Base-by-base conservation (phyloP, 352 stramenopile genomes). In the Pythium sp. region DNA sequence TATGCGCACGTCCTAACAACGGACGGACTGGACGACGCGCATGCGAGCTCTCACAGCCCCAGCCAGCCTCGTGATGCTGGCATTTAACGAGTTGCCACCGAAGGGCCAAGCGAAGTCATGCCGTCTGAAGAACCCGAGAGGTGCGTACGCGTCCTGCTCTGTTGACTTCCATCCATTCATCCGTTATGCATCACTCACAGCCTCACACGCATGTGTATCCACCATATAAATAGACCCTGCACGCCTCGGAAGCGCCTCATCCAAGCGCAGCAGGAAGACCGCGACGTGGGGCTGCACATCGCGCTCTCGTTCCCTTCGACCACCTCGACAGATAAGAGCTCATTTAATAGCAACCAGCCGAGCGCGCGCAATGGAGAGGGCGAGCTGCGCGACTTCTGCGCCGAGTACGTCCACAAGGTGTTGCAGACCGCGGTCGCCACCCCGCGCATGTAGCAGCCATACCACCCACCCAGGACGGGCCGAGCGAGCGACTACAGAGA, bases 231-330 rank as follows among this genome's bases (percentile, higher is more conserved):
- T 59, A 92, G 82, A 57, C 80, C 82, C 1, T 92, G 82, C 70
- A 92, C 79, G 15, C 82, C 82, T 14, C 75, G 79, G 28, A 90
- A 91, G 76, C 84, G 79, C 7, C 71, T 92, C 22, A 77, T 87
- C 64, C 69, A 80, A 24, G 84, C 82, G 24, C 74, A 80, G 53
- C 71, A 80, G 65, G 74, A 82, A 62, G 80, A 91, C 60, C 77
- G 77, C 54, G 80, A 91, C 58, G 82, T 68, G 22, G 67, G 41
- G 2, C 47, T 74, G 26, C 56, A 70, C 46, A 60, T 63, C 32
- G 20, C 36, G 26, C 36, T 54, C 43, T 43, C 55, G 18, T 49
- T 67, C 26, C 62, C 64, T 30, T 60, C 55, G 9, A 9, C 14
- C 46, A 46, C 15, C 32, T 46, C 24, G 55, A 32, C 67, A 71